phyloP scores from a whole-genome alignment of 2,329 filamentous ascomycete species.

The Magnaporthales sp. region DNA sequence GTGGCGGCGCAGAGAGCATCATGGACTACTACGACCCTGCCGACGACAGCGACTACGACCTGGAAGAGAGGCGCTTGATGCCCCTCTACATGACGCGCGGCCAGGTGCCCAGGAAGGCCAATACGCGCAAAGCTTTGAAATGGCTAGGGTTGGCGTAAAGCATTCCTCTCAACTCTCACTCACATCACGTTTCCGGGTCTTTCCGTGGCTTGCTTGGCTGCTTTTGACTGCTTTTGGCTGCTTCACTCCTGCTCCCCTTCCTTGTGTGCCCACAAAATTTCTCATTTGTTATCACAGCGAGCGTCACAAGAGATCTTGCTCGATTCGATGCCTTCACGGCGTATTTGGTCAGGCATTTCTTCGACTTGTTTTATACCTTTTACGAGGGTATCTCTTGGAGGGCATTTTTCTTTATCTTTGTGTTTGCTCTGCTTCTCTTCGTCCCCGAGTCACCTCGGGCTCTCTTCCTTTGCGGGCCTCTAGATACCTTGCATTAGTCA shows the following conservation, averaged over 20 bases:
- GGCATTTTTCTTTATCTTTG: background rate
- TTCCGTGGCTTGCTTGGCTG: background rate
- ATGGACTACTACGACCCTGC: slow-evolving; percentile 18
- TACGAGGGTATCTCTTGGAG: background rate
- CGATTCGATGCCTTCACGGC: background rate
- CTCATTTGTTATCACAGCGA: background rate
- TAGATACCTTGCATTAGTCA: background rate
- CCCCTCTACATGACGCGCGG: slow-evolving; percentile 30
- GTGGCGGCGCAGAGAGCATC: background rate
- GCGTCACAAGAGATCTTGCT: background rate
- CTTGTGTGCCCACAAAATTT: too few species aligned
- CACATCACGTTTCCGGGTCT: background rate
- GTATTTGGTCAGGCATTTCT: background rate
- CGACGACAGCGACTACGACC: slow-evolving; percentile 33
- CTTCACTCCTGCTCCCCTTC: background rate
- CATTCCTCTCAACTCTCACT: background rate
- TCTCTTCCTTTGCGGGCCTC: background rate
- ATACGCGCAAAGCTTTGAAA: slow-evolving; percentile 43
- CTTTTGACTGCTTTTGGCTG: background rate
- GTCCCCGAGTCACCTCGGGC: background rate
- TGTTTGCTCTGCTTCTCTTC: background rate
- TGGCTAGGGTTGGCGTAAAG: slow-evolving; percentile 36
- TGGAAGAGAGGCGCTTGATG: slow-evolving; percentile 43
- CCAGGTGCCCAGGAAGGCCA: slow-evolving; percentile 15
- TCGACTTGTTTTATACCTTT: background rate